Evolutionary conservation across 2,329 filamentous ascomycete species (phyloP).

Genomic region (Diaporthe batatas): DNA sequence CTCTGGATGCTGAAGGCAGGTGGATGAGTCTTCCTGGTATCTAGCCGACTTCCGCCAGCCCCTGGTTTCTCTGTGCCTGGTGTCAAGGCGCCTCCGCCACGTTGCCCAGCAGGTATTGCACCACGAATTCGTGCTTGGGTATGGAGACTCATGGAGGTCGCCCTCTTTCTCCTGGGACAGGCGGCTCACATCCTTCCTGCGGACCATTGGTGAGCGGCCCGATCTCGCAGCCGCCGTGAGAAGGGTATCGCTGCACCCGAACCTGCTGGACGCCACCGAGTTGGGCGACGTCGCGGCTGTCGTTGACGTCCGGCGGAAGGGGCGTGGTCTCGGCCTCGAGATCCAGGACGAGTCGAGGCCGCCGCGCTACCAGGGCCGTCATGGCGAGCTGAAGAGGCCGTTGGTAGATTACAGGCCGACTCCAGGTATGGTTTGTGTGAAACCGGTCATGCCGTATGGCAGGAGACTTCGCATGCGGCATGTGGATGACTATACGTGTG

Average conservation of each 20-base stretch:
- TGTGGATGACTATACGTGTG: neutral
- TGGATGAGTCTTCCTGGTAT: conserved; percentile 17
- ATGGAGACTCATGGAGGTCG: conserved; percentile 45
- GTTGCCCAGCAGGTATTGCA: conserved; percentile 44
- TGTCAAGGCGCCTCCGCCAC: conserved; percentile 43
- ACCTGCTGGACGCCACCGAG: neutral
- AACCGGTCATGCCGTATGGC: neutral
- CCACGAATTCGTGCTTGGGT: conserved; percentile 46
- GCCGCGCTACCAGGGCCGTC: neutral
- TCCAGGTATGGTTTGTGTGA: too few relatives aligned
- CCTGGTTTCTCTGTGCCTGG: conserved; percentile 32
- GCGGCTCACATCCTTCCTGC: conserved; percentile 45
- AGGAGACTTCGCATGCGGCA: neutral
- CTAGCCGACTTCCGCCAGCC: conserved; percentile 4
- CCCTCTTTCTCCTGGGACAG: conserved; percentile 43
- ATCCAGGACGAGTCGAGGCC: neutral
- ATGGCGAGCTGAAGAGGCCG: neutral
- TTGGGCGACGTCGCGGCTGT: neutral
- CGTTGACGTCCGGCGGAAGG: neutral
- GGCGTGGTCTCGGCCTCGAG: neutral
- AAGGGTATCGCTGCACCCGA: conserved; percentile 3
- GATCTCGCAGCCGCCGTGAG: conserved; percentile 43
- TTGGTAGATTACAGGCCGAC: neutral
- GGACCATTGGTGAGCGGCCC: conserved; percentile 42
- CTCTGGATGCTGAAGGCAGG: neutral